Conservation (phyloP, 805 yeast species). For the Komagataella mondaviorum region DNA sequence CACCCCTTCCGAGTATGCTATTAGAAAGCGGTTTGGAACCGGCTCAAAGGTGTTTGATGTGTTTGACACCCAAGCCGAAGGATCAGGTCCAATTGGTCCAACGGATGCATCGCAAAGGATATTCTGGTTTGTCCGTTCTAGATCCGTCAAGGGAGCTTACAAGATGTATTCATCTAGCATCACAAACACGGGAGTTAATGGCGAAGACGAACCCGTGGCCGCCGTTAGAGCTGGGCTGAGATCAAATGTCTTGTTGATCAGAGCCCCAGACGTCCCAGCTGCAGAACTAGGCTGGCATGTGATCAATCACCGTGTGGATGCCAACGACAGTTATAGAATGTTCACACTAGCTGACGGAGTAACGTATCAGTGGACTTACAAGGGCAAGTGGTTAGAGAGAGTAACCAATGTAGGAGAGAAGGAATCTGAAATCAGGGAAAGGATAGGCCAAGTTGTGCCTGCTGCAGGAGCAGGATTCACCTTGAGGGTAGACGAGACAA, state of each 20-base stretch:
- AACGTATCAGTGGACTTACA: conserved; percentile 53
- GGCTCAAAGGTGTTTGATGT: conserved; percentile 48
- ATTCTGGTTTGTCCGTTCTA: conserved; percentile 44
- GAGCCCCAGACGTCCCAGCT: conserved; percentile 34
- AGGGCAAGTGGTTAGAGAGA: conserved; percentile 42
- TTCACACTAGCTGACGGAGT: conserved; percentile 47
- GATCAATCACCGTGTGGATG: conserved; percentile 46
- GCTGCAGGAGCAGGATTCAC: conserved; percentile 43
- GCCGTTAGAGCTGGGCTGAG: conserved; percentile 46
- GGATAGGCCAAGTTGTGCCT: conserved; percentile 47
- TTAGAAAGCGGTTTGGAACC: conserved; percentile 45
- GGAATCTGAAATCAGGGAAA: conserved; percentile 48
- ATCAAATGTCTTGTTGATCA: conserved; percentile 41
- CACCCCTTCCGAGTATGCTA: conserved; percentile 25
- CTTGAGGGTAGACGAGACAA: conserved; percentile 35
- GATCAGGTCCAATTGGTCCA: conserved; percentile 23
- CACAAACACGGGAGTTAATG: conserved; percentile 27
- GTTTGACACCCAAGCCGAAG: conserved; percentile 27
- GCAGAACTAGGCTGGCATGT: conserved; percentile 55
- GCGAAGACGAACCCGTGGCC: conserved; percentile 44
- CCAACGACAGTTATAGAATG: conserved; percentile 44
- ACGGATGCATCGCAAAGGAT: conserved; percentile 27
- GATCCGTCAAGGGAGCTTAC: conserved; percentile 56
- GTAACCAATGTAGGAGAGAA: conserved; percentile 49
- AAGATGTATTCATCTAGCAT: conserved; percentile 34